A percentile compares a stretch with the other conserved stretches of the same genome.
Evolutionary conservation across 1,139 yeast genomes (phyloP).

Genomic region (Diutina scorzettiae): DNA sequence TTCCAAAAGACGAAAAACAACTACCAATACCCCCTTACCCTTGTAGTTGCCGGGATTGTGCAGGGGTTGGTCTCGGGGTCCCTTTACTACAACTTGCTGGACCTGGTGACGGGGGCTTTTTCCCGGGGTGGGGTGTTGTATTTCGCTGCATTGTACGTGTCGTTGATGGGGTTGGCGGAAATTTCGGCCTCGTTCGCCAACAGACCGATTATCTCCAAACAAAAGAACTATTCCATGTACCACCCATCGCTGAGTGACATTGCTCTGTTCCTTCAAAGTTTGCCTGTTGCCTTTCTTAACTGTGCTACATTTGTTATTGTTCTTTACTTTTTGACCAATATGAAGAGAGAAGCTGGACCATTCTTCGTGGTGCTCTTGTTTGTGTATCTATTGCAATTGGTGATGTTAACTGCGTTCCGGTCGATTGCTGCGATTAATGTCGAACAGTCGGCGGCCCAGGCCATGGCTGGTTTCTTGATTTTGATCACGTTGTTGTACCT

Average conservation of each 20-base stretch:
- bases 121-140: constrained; percentile 62
- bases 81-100: constrained; percentile 52
- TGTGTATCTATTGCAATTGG: constrained; percentile 40
- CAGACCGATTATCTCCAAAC: constrained; percentile 71
- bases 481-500: constrained; percentile 62
- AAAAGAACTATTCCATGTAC: constrained; percentile 60
- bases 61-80: constrained; percentile 69
- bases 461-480: constrained; percentile 52
- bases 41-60: constrained; percentile 50
- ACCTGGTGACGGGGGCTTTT: constrained; percentile 39
- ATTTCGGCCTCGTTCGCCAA: constrained; percentile 59
- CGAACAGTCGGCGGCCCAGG: constrained; percentile 55
- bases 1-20: constrained; percentile 54
- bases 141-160: constrained; percentile 68
- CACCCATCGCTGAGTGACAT: constrained; percentile 72
- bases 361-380: constrained; percentile 57
- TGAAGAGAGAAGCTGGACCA: constrained; percentile 52
- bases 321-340: constrained; percentile 55
- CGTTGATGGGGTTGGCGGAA: constrained; percentile 64
- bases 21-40: constrained; percentile 37
- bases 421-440: constrained; percentile 54
- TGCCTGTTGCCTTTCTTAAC: constrained; percentile 49
- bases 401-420: constrained; percentile 65
- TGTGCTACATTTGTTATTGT: constrained; percentile 48
- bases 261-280: constrained; percentile 54